phyloP scores from a whole-genome alignment of 2,329 filamentous ascomycete species.

The Fusarium domesticum region DNA sequence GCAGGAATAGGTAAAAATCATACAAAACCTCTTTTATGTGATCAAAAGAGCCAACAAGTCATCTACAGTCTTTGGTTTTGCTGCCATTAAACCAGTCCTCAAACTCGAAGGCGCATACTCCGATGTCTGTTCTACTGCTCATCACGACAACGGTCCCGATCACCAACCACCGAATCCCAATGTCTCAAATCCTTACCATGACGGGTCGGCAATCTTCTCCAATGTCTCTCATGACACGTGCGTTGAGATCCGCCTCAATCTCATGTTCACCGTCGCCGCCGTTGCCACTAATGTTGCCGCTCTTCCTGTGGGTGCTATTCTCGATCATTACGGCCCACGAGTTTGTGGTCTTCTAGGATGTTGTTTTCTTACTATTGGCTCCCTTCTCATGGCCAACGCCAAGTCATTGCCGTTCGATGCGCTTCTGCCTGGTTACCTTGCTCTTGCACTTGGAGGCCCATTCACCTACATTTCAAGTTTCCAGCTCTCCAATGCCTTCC shows the following conservation, averaged over 20 bases:
- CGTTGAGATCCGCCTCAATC: slow-evolving; percentile 64
- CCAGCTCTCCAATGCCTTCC: slow-evolving; percentile 82
- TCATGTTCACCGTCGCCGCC: slow-evolving; percentile 90
- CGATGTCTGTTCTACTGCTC: slow-evolving; percentile 50
- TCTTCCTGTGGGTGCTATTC: slow-evolving; percentile 77
- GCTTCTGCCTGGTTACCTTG: slow-evolving; percentile 69
- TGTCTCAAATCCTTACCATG: background rate
- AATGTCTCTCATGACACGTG: slow-evolving; percentile 35
- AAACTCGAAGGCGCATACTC: slow-evolving; percentile 70
- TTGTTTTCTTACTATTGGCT: slow-evolving; percentile 65
- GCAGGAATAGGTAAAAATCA: slow-evolving; percentile 55
- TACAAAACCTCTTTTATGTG: background rate
- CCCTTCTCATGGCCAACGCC: slow-evolving; percentile 65
- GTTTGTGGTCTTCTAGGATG: slow-evolving; percentile 70
- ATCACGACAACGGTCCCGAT: slow-evolving; percentile 2
- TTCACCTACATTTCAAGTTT: slow-evolving; percentile 82
- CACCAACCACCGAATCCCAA: background rate
- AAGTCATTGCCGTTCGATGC: slow-evolving; percentile 65
- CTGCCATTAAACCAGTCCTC: slow-evolving; percentile 77
- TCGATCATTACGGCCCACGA: slow-evolving; percentile 78
- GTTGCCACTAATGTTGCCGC: slow-evolving; percentile 86
- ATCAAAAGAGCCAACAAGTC: background rate
- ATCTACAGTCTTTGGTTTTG: slow-evolving; percentile 71
- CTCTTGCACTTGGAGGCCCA: slow-evolving; percentile 73
- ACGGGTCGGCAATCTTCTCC: slow-evolving; percentile 9